Evolutionary conservation across 768 basidiomycete genomes (phyloP).

Genomic region (Leccinum truebloodii): DNA sequence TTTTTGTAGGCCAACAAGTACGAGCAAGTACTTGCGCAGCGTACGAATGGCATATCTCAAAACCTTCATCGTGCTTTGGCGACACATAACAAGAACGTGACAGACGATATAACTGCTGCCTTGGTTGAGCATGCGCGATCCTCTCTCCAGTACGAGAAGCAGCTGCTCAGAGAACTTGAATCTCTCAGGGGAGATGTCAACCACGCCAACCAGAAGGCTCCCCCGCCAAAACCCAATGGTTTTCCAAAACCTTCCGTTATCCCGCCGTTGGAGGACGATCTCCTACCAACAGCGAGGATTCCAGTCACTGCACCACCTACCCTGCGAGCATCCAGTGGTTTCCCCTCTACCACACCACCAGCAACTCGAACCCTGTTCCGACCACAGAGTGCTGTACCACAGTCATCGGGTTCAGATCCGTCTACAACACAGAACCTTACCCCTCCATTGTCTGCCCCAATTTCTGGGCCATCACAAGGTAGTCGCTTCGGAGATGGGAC

Average conservation of each 20-base stretch:
- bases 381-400: constrained; percentile 40
- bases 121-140: constrained; percentile 93
- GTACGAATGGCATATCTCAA: constrained; percentile 92
- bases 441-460: constrained; percentile 31
- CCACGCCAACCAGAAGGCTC: constrained; percentile 62
- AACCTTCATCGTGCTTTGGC: constrained; percentile 88
- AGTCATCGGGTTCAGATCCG: constrained; percentile 57
- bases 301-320: constrained; percentile 25
- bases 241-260: constrained; percentile 62
- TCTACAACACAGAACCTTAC: constrained; percentile 35
- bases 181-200: constrained; percentile 75
- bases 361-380: constrained; percentile 26
- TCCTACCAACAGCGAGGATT: constrained; percentile 30
- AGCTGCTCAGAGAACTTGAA: constrained; percentile 85
- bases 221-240: constrained; percentile 46
- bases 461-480: constrained; percentile 54
- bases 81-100: constrained; percentile 81
- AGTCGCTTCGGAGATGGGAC: constrained; percentile 74
- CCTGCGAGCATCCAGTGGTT: constrained; percentile 21
- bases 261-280: constrained; percentile 64
- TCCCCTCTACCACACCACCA: constrained; percentile 19
- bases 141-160: constrained; percentile 88
- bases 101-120: constrained; percentile 88
- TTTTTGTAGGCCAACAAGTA: constrained; percentile 79
- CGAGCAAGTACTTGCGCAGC: constrained; percentile 78